Evolutionary conservation across 257 asterid genomes (phyloP), one percentile per base, ranked within the genome.

Genomic region (Prunella vulgaris): DNA sequence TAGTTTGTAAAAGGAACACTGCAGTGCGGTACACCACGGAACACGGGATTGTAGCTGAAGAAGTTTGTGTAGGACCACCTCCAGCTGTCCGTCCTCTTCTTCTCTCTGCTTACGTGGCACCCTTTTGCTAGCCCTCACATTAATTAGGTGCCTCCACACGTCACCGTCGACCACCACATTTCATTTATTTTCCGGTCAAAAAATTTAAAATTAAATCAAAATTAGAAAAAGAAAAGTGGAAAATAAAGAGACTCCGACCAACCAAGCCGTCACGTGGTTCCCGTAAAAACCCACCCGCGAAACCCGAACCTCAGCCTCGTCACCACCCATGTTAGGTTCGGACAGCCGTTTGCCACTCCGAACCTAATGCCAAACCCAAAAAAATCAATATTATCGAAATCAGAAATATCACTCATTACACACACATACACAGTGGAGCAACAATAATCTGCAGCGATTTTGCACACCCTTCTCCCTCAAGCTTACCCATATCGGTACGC

Each of bases 281-380:
- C 84, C 84, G 79, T 65, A 85, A 77, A 54, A 68, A 46, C 44
- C 51, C 75, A 33, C 78, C 81, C 13, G 35, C 42, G 68, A 27
- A 28, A 0, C 18, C n/a, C 80, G 51, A 80, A 17, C 83, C 90
- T 66, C 42, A 66, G 73, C 74, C 60, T 53, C 25, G 22, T 5
- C 0, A 7, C 2, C 21, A 30, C 37, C 79, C 84, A 74, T 74
- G 71, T 75, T n/a, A 86, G 97, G 86, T 79, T 79, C 86, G 96
- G 96, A 83, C 84, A 82, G 44, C 93, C 93, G 90, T 86, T 88
- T 71, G 77, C 32, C 25, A 1, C 32, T 7, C 58, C 69, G 10
- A 28, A 40, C 58, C 66, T n/a, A 48, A 44, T 10, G 3, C 33
- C 69, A 18, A 68, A 58, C 21, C 49, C 64, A 66, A 27, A 64